Conservation (phyloP, 306 rosid genomes). For the Mucuna pruriens region DNA sequence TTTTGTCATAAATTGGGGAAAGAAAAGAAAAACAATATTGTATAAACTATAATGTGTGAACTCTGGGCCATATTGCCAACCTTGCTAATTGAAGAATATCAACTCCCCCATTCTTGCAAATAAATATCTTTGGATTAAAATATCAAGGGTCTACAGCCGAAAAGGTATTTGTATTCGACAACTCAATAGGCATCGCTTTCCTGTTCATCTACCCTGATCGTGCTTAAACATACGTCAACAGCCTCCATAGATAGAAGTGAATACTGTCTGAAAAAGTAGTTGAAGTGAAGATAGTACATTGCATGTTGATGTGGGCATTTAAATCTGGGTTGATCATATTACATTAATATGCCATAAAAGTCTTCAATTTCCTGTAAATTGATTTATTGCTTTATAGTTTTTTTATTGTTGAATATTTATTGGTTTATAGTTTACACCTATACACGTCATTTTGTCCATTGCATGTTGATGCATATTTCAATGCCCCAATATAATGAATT, state of each 20-base stretch:
- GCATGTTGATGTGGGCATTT: background rate
- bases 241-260: background rate
- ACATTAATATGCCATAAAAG: background rate
- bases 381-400: too few relatives aligned
- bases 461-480: too few relatives aligned
- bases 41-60: background rate
- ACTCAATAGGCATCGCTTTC: background rate
- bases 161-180: background rate
- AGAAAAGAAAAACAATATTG: too few relatives aligned
- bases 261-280: background rate
- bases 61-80: slow-evolving; percentile 4
- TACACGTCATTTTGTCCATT: too few relatives aligned
- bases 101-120: background rate
- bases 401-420: too few relatives aligned
- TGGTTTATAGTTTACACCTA: too few relatives aligned
- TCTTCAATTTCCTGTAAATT: background rate
- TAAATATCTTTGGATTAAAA: background rate
- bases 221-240: background rate
- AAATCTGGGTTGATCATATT: background rate
- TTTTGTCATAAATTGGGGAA: background rate
- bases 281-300: background rate
- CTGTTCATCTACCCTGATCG: background rate
- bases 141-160: background rate
- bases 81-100: slow-evolving; percentile 1
- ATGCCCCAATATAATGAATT: too few relatives aligned